Percentiles rank a stretch among this genome's conserved stretches.
Conservation (phyloP, 768 basidiomycete species). For the Paxillus involutus region DNA sequence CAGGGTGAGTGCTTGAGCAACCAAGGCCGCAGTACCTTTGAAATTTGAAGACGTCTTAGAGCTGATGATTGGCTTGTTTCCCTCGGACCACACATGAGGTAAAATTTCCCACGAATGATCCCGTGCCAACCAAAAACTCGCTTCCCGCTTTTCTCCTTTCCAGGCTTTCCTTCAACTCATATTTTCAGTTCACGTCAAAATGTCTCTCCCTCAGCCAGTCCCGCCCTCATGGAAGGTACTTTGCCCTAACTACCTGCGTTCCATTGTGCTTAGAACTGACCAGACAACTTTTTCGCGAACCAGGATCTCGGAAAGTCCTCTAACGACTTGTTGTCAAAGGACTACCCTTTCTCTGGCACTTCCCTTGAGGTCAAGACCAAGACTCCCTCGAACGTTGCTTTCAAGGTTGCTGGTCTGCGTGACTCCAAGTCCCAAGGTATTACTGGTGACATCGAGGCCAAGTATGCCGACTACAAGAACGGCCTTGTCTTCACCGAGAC, state of each 20-base stretch:
- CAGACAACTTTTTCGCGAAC: slow-evolving; percentile 1
- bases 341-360: slow-evolving; percentile 79
- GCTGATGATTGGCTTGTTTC: no score
- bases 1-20: no score
- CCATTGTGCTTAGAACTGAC: background rate
- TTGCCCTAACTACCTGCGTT: background rate
- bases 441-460: slow-evolving; percentile 91
- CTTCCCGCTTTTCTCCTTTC: slow-evolving; percentile 1
- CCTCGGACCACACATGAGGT: no score
- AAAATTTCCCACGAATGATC: slow-evolving; percentile 31
- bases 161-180: slow-evolving; percentile 16
- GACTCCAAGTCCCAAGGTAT: slow-evolving; percentile 76
- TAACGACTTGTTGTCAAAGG: slow-evolving; percentile 90
- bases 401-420: slow-evolving; percentile 88
- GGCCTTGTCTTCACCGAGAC: slow-evolving; percentile 93
- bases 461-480: slow-evolving; percentile 88
- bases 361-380: slow-evolving; percentile 86
- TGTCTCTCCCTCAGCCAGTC: slow-evolving; percentile 94
- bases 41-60: no score
- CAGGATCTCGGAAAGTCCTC: slow-evolving; percentile 97
- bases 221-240: slow-evolving; percentile 95
- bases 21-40: no score
- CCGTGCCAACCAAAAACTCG: slow-evolving; percentile 16
- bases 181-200: slow-evolving; percentile 38
- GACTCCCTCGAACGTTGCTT: slow-evolving; percentile 85